Conservation (phyloP, 2,329 filamentous ascomycete genomes). For the Penicillium sp. region DNA sequence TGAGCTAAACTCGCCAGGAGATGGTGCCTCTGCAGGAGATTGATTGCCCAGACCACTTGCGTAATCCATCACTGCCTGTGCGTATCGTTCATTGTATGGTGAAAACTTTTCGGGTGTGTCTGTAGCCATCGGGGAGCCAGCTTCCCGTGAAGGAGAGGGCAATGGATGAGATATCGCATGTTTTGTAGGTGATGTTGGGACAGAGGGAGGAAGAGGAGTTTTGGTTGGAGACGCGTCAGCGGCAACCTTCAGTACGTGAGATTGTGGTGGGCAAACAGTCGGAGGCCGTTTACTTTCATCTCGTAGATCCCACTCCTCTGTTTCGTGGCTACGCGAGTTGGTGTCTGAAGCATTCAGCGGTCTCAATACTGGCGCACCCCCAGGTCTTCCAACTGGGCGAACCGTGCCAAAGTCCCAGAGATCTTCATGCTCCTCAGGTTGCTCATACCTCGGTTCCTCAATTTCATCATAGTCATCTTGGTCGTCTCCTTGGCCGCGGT, state of each 20-base stretch:
- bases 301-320: constrained; percentile 30
- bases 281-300: constrained; percentile 26
- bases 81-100: constrained; percentile 10
- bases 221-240: constrained; percentile 51
- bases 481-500: constrained; percentile 63
- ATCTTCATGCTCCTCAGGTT: constrained; percentile 62
- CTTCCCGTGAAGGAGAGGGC: constrained; percentile 42
- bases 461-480: constrained; percentile 57
- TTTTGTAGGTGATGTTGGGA: constrained; percentile 53
- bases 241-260: constrained; percentile 50
- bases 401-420: constrained; percentile 99
- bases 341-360: constrained; percentile 75
- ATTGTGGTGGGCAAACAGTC: constrained; percentile 42
- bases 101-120: constrained; percentile 28
- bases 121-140: constrained; percentile 42
- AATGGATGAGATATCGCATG: constrained; percentile 47
- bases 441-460: constrained; percentile 33
- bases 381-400: constrained; percentile 63
- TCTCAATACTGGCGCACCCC: constrained; percentile 52
- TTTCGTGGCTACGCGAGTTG: constrained; percentile 61
- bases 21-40: background rate
- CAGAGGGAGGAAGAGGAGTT: constrained; percentile 48
- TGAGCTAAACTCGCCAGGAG: background rate
- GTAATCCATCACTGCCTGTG: constrained; percentile 10
- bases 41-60: background rate